Conservation (phyloP, 306 rosid species). For the Mimosa bimucronata region DNA sequence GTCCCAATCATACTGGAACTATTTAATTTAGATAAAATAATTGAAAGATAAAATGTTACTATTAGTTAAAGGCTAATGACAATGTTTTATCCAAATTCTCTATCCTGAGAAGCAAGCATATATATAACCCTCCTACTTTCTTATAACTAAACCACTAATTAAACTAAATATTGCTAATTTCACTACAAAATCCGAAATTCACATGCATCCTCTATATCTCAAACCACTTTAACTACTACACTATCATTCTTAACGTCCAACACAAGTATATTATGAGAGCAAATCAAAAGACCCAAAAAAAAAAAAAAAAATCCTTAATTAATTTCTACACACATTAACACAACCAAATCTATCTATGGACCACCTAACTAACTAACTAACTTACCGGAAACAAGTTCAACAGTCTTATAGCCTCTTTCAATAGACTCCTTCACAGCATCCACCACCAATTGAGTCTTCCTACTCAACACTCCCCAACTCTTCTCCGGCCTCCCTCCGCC, state of each 20-base stretch:
- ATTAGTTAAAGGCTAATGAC: background rate
- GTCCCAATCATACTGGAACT: background rate
- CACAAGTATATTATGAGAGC: background rate
- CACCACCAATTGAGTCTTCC: slow-evolving; percentile 17
- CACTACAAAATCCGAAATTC: background rate
- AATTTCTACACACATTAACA: background rate
- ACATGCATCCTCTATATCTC: background rate
- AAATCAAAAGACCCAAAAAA: too few relatives aligned
- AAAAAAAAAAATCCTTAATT: too few relatives aligned
- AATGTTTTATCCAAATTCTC: background rate
- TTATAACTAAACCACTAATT: background rate
- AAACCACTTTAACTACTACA: background rate
- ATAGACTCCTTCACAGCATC: slow-evolving; percentile 19
- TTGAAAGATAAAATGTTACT: too few relatives aligned
- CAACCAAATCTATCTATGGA: background rate
- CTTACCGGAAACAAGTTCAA: background rate
- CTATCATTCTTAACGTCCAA: background rate
- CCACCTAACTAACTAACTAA: background rate
- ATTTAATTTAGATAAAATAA: too few relatives aligned
- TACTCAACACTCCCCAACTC: background rate
- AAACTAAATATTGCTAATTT: background rate
- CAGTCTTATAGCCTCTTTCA: background rate
- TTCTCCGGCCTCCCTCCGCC: slow-evolving; percentile 11
- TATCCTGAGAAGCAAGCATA: background rate
- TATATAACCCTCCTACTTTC: background rate